A percentile compares a stretch with the other conserved stretches of the same genome.
phyloP scores from a whole-genome alignment of 1,139 yeast genomes.

The Zygoascus sp. region DNA sequence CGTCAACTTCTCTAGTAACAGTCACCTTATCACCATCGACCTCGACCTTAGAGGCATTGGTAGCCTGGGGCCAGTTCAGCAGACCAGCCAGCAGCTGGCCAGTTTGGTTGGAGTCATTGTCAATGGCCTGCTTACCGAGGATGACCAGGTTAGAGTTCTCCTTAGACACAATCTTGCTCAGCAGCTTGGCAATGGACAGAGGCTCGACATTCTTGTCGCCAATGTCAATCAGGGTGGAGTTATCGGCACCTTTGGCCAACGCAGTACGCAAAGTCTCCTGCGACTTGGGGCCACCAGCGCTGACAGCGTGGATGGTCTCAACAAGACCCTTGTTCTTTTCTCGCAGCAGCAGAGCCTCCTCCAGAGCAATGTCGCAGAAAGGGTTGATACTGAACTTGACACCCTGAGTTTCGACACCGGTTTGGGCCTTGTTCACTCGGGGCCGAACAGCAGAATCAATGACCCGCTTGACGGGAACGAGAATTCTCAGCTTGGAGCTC shows the following conservation, averaged over 20 bases:
- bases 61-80: conserved; percentile 96
- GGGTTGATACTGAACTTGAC: conserved; percentile 94
- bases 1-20: conserved; percentile 91
- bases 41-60: conserved; percentile 87
- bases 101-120: conserved; percentile 92
- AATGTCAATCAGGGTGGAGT: conserved; percentile 75
- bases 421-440: conserved; percentile 78
- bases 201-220: conserved; percentile 66
- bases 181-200: conserved; percentile 81
- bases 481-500: conserved; percentile 52
- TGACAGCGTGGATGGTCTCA: conserved; percentile 82
- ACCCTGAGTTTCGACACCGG: conserved; percentile 86
- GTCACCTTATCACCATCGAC: conserved; percentile 56
- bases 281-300: conserved; percentile 83
- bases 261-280: conserved; percentile 88
- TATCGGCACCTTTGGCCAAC: conserved; percentile 90
- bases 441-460: conserved; percentile 93
- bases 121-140: conserved; percentile 94
- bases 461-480: conserved; percentile 93
- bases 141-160: conserved; percentile 73
- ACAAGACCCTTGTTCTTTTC: conserved; percentile 60
- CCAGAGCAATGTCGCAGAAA: conserved; percentile 93
- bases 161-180: conserved; percentile 66
- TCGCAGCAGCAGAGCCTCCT: conserved; percentile 80
- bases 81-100: conserved; percentile 96